Conservation (phyloP, 2,329 filamentous ascomycete genomes). For the Diaporthe eres region DNA sequence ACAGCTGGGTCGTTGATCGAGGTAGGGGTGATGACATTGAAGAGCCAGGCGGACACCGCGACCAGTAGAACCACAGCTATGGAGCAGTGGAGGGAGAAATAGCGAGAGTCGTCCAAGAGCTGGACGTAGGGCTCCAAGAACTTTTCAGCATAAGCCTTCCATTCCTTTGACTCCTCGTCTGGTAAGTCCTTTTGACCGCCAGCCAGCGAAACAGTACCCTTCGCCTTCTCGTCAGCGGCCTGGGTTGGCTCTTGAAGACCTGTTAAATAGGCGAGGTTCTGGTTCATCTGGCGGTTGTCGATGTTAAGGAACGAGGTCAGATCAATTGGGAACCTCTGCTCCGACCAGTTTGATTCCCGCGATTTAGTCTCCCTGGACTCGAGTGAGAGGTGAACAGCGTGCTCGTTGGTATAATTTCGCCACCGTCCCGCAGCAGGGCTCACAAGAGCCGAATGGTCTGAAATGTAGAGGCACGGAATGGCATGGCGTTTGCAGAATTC, state of each 20-base stretch:
- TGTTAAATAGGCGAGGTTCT: conserved; percentile 65
- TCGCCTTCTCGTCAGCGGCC: conserved; percentile 35
- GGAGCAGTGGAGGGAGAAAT: conserved; percentile 13
- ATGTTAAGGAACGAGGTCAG: conserved; percentile 64
- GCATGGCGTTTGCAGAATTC: conserved; percentile 62
- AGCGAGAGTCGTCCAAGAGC: conserved; percentile 8
- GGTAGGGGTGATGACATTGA: background rate
- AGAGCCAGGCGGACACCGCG: conserved; percentile 2
- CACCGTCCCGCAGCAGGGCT: conserved; percentile 50
- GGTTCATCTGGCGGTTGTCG: conserved; percentile 67
- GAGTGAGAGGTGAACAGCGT: conserved; percentile 63
- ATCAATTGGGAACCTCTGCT: conserved; percentile 63
- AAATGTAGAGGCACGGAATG: conserved; percentile 64
- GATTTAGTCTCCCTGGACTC: conserved; percentile 55
- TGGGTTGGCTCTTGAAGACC: conserved; percentile 49
- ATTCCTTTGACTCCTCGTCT: background rate
- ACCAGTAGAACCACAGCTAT: conserved; percentile 8
- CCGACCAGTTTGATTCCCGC: conserved; percentile 50
- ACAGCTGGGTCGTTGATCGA: background rate
- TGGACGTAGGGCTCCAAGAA: background rate
- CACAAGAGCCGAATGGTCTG: conserved; percentile 57
- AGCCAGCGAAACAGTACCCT: conserved; percentile 6
- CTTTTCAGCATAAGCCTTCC: conserved; percentile 2
- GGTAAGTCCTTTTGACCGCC: conserved; percentile 1
- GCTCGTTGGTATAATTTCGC: conserved; percentile 55